Conservation (phyloP, 75 land plant species). For the Cupressus sempervirens region DNA sequence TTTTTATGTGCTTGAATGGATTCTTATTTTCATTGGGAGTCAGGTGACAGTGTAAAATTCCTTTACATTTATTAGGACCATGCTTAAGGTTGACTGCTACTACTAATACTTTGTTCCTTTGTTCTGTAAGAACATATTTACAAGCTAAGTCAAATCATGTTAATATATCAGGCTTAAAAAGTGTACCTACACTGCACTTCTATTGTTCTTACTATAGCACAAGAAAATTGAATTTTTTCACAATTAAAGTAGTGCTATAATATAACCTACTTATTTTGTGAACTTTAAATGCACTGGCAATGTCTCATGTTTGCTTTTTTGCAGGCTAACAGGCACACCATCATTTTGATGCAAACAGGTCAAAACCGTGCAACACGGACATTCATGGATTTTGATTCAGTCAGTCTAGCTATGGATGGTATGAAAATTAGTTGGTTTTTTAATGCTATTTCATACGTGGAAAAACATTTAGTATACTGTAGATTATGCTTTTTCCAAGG, state of each 20-base stretch:
- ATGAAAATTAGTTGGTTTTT: constrained; percentile 1
- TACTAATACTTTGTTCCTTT: background rate
- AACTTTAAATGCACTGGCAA: background rate
- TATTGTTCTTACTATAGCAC: background rate
- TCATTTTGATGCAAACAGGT: constrained; percentile 80
- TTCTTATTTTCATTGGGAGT: background rate
- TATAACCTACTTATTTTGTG: background rate
- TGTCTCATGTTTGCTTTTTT: constrained; percentile 7
- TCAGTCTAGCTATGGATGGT: constrained; percentile 90
- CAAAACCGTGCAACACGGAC: constrained; percentile 72
- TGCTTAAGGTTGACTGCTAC: background rate
- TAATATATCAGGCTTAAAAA: background rate
- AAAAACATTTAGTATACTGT: background rate
- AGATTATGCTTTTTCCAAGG: background rate
- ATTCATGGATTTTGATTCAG: constrained; percentile 87
- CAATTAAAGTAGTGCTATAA: background rate
- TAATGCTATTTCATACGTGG: background rate
- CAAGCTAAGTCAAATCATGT: background rate
- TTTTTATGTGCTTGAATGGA: background rate
- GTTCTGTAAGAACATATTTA: background rate
- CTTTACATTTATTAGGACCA: background rate
- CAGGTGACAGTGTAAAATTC: background rate
- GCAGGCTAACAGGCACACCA: constrained; percentile 92
- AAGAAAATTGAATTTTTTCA: background rate
- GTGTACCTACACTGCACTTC: background rate